Evolutionary conservation across 108 stramenopile species (phyloP).

Genomic region (Epithemia pelagica): DNA sequence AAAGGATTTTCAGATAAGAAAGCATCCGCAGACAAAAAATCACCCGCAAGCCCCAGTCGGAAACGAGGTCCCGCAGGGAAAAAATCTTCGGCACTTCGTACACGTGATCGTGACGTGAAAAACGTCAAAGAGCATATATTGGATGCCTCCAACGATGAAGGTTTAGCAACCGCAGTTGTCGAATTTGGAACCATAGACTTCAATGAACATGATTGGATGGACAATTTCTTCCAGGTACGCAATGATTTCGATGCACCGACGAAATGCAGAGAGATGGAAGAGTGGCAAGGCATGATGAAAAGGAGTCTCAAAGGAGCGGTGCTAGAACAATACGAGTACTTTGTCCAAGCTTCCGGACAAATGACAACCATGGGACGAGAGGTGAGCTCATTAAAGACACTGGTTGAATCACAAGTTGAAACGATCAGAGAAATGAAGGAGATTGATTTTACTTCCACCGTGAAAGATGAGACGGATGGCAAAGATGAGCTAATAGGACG

Average conservation of each 20-base stretch:
- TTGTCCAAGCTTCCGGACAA: constrained; percentile 81
- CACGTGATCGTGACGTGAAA: neutral
- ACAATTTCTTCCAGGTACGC: constrained; percentile 59
- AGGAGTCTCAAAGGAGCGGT: constrained; percentile 71
- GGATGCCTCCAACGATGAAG: constrained; percentile 12
- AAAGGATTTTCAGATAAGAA: neutral
- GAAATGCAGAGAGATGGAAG: constrained; percentile 53
- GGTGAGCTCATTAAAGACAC: constrained; percentile 50
- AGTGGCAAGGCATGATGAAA: constrained; percentile 70
- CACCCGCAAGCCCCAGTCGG: neutral
- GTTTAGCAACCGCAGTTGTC: constrained; percentile 21
- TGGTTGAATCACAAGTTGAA: constrained; percentile 73
- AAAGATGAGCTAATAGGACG: constrained; percentile 30
- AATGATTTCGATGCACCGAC: constrained; percentile 47
- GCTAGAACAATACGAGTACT: constrained; percentile 83
- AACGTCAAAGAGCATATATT: constrained; percentile 3
- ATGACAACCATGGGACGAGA: constrained; percentile 86
- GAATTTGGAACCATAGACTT: constrained; percentile 62
- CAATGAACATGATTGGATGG: constrained; percentile 53
- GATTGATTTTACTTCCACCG: constrained; percentile 58
- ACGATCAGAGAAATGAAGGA: constrained; percentile 77
- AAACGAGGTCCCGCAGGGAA: constrained; percentile 8
- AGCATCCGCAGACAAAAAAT: neutral
- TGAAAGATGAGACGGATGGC: constrained; percentile 33
- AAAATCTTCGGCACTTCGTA: neutral